Base-by-base conservation (phyloP, 108 stramenopile species). In the Chaetoceros tenuissimus region DNA sequence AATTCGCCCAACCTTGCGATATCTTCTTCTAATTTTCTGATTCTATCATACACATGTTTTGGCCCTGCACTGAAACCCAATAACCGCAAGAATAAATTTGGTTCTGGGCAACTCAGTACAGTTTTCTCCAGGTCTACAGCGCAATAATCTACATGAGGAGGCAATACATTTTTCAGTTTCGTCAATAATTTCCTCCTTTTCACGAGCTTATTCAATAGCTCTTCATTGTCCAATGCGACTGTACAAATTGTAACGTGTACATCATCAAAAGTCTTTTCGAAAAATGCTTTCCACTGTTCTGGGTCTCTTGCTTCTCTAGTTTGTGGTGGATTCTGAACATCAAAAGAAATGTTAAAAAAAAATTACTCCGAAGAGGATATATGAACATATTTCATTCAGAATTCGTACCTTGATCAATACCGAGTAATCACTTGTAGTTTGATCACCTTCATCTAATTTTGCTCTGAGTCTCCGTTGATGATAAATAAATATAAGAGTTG, bases 351-450 rank as follows among this genome's bases (percentile, higher is more conserved):
- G 17, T 3, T 23, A 24, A 25, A 17, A 51, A 19, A 17, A 23
- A 24, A 25, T 3, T 2, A 17, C 46, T 17, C 69, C 69, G 24
- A 78, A 79, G 59, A 81, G 34, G 13, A 40, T 10, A 40, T 5
- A 10, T 13, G 34, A 40, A 13, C 8, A 40, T n/a, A n/a, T n/a
- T n/a, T n/a, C n/a, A n/a, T n/a, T n/a, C n/a, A 40, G 13, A 40
- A 40, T 40, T 10, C 34, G 34, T 40, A 40, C 77, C 19, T 23
- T 46, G 22, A 85, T 65, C 46, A 64, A 64, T 48, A 85, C 65
- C 17, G 76, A 75, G 56, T 85, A 85, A 67, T 85, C 84, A 13
- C 74, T 69, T 2, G 80, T 66, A 7, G 84, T 85, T 48, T 81
- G 78, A 44, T 63, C 67, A 21, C 68, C 60, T 23, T 68, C 77